Evolutionary conservation across 495 filamentous ascomycete species (phyloP).

Genomic region (Lasiosphaeria miniovina): DNA sequence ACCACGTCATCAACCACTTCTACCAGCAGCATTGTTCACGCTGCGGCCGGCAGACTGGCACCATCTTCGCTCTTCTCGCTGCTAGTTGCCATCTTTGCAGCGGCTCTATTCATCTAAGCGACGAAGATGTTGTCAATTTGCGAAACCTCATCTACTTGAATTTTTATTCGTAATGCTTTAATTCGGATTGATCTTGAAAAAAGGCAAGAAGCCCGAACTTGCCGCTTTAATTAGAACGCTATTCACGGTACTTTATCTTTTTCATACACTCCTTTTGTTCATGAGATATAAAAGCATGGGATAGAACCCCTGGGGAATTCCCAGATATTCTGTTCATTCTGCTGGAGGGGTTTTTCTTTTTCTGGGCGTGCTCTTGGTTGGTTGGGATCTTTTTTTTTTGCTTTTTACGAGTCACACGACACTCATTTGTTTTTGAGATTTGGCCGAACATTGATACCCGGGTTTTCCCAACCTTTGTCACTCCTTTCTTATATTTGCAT

Average conservation of each 20-base stretch:
- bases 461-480: no score
- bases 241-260: no score
- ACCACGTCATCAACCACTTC: neutral
- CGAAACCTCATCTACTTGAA: neutral
- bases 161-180: slow-evolving; percentile 1
- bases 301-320: no score
- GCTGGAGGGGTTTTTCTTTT: no score
- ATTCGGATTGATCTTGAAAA: neutral
- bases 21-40: neutral
- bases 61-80: slow-evolving; percentile 2
- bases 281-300: no score
- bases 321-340: no score
- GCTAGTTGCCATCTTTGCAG: slow-evolving; percentile 6
- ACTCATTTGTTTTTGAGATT: no score
- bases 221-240: neutral
- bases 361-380: no score
- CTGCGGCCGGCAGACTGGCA: slow-evolving; percentile 1
- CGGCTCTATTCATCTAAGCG: slow-evolving; percentile 4
- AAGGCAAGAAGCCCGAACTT: neutral
- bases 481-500: no score
- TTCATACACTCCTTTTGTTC: neutral
- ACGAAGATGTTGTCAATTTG: neutral
- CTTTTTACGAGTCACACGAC: no score
- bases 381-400: no score
- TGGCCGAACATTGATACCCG: no score